A percentile compares a stretch with the other conserved stretches of the same genome.
These are phyloP conservation scores for Stromatinia cepivora DNA, from an alignment of 2,329 filamentous ascomycete species.

Conservation along the genomic window DNA sequence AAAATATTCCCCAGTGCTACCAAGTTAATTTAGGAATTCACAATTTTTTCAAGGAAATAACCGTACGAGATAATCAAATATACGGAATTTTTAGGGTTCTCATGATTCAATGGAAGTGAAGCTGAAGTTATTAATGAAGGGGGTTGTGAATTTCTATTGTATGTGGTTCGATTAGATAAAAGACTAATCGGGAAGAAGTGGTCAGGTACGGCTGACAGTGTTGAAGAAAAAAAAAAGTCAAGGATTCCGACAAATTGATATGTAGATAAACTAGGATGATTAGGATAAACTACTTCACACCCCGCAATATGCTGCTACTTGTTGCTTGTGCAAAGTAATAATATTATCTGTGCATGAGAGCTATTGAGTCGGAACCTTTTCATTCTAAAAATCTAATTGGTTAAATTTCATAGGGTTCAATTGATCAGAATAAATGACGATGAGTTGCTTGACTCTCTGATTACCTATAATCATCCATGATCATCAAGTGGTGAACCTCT, in stretches of 20 bases:
- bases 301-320: constrained; percentile 20
- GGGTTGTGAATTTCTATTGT: not conserved
- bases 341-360: not conserved
- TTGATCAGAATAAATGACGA: not conserved
- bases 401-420: not conserved
- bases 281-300: constrained; percentile 13
- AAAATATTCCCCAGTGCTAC: not conserved
- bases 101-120: constrained; percentile 1
- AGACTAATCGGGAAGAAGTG: not conserved
- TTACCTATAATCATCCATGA: not conserved
- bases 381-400: not conserved
- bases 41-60: not conserved
- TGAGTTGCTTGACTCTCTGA: not conserved
- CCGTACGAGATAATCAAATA: constrained; percentile 7
- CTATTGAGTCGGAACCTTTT: too few relatives aligned
- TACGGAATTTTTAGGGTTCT: constrained; percentile 1
- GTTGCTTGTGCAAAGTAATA: constrained; percentile 3
- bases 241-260: not conserved
- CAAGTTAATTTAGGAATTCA: not conserved
- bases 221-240: not conserved
- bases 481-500: not conserved
- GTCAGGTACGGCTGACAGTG: not conserved
- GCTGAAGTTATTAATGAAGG: constrained; percentile 7
- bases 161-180: not conserved
- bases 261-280: constrained; percentile 8